Evolutionary conservation across 192 early-diverging fungal genomes (phyloP), one percentile per base, ranked within the genome.

Genomic region (Coemansia sp.): DNA sequence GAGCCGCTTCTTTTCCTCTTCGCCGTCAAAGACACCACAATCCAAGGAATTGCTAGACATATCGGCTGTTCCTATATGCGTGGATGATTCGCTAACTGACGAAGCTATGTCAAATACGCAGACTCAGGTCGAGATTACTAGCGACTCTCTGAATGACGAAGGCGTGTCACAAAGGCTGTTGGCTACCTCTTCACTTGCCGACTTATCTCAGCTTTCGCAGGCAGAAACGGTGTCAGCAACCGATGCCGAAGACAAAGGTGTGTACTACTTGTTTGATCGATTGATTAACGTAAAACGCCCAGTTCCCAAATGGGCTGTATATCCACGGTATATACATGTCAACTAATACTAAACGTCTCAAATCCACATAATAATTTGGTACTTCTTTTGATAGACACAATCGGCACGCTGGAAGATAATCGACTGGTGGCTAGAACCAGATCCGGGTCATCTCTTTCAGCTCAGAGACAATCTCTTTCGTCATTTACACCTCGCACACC

Each of bases 1-100:
- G 7, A 78, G 75, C 51, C 24, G 59, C 37, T 78, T 78, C 65
- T 78, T 78, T n/a, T n/a, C n/a, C 17, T 18, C 23, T 33, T 52
- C 50, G 18, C 15, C 50, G 14, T 1, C 33, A 37, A 37, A 49
- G 47, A 14, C 47, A 49, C 25, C 47, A 24, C 44, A 45, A 18
- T 9, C 44, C 22, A 49, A 14, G 14, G 22, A 9, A 14, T 23
- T 0, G 21, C 47, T 3, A 23, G 25, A 17, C 47, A 14, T 49
- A 23, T 49, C 42, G 18, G 13, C 4, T 17, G 14, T 14, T 49
- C 47, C 22, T 24, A n/a, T n/a, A n/a, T n/a, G n/a, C n/a, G n/a
- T n/a, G n/a, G n/a, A n/a, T n/a, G n/a, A n/a, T n/a, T n/a, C n/a
- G n/a, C n/a, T n/a, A n/a, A n/a, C n/a, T n/a, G n/a, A n/a, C n/a